Base-by-base conservation (phyloP, 768 basidiomycete genomes). In the Tricholoma bakamatsutake region DNA sequence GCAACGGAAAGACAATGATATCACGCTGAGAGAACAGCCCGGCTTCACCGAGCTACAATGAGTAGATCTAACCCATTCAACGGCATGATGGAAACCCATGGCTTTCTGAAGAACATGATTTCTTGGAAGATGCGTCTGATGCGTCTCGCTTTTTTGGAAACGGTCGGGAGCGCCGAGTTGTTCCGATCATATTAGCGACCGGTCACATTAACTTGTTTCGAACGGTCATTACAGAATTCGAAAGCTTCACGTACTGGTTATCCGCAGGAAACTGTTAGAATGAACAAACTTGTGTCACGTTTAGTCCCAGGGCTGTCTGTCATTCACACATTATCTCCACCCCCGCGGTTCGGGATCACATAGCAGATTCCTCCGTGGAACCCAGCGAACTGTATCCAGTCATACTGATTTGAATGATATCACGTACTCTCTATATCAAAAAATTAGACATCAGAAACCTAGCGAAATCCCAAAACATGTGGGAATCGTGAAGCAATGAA, bases 331-430 rank as follows among this genome's bases (percentile, higher is more conserved):
- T 49, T 59, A 62, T 61, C 59, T 63, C 70, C 71, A 71, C 71
- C 71, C 64, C 71, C 71, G 72, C 69, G 73, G 71, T 64, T 66
- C 67, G 67, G 69, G 65, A 66, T 66, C 51, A 59, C 48, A 54
- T 43, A 58, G 46, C 52, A 55, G 48, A 56, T 66, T 65, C 64
- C 67, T 70, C 71, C 71, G 69, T 73, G 73, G 71, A 70, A 67
- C 61, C 69, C 61, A 57, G 54, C 56, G 52, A 37, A 59, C 59
- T 52, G 53, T 52, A 49, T 50, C 35, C 53, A 62, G 10, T 35
- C 49, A 57, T 57, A 17, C 47, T 51, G 52, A 61, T 61, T 60
- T 45, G 52, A 55, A 64, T 69, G 63, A 71, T 66, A 64, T 57
- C 60, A 61, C 58, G 65, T 61, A 59, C 71, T 70, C 67, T 64